These are phyloP conservation scores for Coemansia furcata DNA, from an alignment of 192 early-diverging fungal species.

Conservation along the genomic window DNA sequence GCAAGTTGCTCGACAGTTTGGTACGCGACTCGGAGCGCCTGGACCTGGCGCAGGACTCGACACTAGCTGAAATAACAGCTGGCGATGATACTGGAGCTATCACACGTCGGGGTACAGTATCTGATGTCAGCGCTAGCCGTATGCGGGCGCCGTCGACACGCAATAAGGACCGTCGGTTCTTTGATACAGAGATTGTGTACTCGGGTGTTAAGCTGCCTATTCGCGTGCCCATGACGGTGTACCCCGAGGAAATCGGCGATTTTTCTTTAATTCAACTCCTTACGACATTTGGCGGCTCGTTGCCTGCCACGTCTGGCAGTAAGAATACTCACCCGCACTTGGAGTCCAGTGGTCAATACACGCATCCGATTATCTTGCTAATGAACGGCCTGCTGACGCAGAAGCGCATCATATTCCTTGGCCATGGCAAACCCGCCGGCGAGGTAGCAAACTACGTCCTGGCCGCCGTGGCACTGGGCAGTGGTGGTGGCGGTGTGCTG, in stretches of 20 bases:
- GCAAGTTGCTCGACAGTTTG: slow-evolving; percentile 17
- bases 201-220: slow-evolving; percentile 82
- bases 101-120: slow-evolving; percentile 50
- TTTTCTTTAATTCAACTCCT: slow-evolving; percentile 82
- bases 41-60: slow-evolving; percentile 22
- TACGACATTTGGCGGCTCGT: slow-evolving; percentile 62
- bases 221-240: slow-evolving; percentile 82
- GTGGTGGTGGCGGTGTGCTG: slow-evolving; percentile 84
- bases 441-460: slow-evolving; percentile 93
- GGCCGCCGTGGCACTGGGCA: slow-evolving; percentile 84
- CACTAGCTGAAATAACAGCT: slow-evolving; percentile 17
- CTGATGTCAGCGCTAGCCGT: slow-evolving; percentile 52
- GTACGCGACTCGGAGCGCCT: slow-evolving; percentile 28
- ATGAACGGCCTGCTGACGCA: slow-evolving; percentile 91
- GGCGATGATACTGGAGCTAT: slow-evolving; percentile 31
- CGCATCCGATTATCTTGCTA: slow-evolving; percentile 83
- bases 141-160: slow-evolving; percentile 52
- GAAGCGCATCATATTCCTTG: slow-evolving; percentile 89
- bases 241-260: slow-evolving; percentile 89
- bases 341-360: slow-evolving; percentile 77
- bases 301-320: slow-evolving; percentile 44
- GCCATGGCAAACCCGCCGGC: slow-evolving; percentile 83
- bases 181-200: slow-evolving; percentile 83
- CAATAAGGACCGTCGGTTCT: slow-evolving; percentile 85
- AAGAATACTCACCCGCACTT: slow-evolving; percentile 79